phyloP scores from a whole-genome alignment of 768 basidiomycete species.

The Suillus sp. region DNA sequence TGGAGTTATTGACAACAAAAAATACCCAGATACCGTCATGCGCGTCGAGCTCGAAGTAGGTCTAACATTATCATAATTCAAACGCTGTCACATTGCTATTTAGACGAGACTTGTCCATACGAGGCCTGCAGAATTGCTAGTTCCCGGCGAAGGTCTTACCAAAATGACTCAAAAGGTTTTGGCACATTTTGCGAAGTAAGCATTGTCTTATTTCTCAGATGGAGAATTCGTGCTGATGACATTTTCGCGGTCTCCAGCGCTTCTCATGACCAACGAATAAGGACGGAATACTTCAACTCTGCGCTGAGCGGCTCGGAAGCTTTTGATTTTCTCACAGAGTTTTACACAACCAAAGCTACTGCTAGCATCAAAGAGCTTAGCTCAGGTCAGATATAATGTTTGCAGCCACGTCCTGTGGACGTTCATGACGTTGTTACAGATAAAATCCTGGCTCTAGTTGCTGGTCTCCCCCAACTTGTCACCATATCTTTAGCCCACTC shows the following conservation, averaged over 20 bases:
- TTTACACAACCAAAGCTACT: slow-evolving; percentile 60
- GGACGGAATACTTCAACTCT: slow-evolving; percentile 63
- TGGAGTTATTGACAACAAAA: slow-evolving; percentile 13
- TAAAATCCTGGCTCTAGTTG: slow-evolving; percentile 58
- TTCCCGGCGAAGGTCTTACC: slow-evolving; percentile 62
- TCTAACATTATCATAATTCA: neutral
- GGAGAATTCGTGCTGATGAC: slow-evolving; percentile 13
- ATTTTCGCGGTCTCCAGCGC: slow-evolving; percentile 36
- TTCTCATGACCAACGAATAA: slow-evolving; percentile 44
- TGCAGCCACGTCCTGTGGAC: slow-evolving; percentile 12
- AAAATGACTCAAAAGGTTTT: slow-evolving; percentile 77
- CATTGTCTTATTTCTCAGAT: slow-evolving; percentile 8
- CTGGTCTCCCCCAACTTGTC: slow-evolving; percentile 70
- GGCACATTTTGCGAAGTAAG: slow-evolving; percentile 65
- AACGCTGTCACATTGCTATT: slow-evolving; percentile 9
- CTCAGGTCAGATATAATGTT: slow-evolving; percentile 40
- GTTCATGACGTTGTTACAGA: slow-evolving; percentile 39
- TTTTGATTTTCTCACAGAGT: slow-evolving; percentile 63
- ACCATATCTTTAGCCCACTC: slow-evolving; percentile 73
- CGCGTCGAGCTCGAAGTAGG: slow-evolving; percentile 85
- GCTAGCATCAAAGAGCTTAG: slow-evolving; percentile 45
- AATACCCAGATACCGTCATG: slow-evolving; percentile 68
- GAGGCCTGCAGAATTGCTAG: slow-evolving; percentile 78
- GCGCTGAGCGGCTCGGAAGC: slow-evolving; percentile 66
- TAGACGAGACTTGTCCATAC: slow-evolving; percentile 88